These are phyloP conservation scores for Gentiana straminea DNA, from an alignment of 257 asterid species.

Conservation along the genomic window DNA sequence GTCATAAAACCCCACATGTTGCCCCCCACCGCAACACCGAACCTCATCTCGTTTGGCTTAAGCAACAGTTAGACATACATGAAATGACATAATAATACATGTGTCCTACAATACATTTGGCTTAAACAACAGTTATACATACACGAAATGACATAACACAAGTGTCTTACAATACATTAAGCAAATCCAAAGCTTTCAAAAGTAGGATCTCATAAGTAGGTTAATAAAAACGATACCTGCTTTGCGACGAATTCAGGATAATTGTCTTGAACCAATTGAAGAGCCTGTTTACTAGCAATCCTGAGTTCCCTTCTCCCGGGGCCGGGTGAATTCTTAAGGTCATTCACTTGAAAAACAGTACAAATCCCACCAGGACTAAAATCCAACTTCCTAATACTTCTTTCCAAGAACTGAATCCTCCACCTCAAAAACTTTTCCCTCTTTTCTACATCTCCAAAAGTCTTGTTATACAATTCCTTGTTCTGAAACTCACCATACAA, in stretches of 20 bases:
- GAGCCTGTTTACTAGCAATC: conserved; percentile 70
- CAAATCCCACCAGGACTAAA: conserved; percentile 67
- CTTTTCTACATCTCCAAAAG: conserved; percentile 82
- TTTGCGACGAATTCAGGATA: conserved; percentile 88
- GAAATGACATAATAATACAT: no score
- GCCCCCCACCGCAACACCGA: no score
- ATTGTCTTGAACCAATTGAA: conserved; percentile 86
- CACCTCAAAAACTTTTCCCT: conserved; percentile 58
- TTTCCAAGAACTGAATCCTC: conserved; percentile 77
- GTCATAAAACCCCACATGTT: no score
- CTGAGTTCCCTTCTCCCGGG: conserved; percentile 68
- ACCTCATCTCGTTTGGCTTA: no score
- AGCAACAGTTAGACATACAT: no score
- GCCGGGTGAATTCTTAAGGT: conserved; percentile 85
- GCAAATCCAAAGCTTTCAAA: no score
- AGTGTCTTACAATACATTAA: no score
- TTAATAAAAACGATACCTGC: conserved; percentile 38
- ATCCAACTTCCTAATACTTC: conserved; percentile 64
- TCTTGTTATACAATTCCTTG: conserved; percentile 67
- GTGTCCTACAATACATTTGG: no score
- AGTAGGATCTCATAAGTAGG: no score
- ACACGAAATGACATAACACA: no score
- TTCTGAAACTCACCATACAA: conserved; percentile 85
- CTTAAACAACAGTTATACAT: no score
- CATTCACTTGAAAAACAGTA: conserved; percentile 74